These are phyloP conservation scores for Sequoiadendron giganteum DNA, from an alignment of 75 land plant genomes.

Conservation along the genomic window DNA sequence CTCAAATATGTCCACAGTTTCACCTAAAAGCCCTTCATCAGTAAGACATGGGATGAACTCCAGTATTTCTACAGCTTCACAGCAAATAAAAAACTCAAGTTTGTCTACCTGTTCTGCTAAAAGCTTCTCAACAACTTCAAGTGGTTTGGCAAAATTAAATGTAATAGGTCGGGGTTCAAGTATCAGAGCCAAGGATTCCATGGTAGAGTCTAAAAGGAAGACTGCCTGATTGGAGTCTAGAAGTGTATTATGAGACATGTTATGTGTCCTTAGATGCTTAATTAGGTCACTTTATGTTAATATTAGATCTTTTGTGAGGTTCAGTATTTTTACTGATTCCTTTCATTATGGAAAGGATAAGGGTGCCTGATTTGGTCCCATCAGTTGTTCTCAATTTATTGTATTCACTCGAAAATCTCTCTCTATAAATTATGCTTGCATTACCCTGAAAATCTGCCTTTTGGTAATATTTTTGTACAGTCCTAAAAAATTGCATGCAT, in stretches of 20 bases:
- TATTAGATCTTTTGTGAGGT: background rate
- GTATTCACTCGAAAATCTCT: background rate
- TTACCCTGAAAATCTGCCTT: background rate
- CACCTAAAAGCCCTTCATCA: background rate
- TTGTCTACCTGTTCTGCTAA: background rate
- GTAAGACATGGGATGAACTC: background rate
- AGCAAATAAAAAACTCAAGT: background rate
- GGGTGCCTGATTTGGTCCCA: background rate
- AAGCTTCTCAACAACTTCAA: background rate
- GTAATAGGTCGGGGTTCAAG: background rate
- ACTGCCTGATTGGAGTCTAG: background rate
- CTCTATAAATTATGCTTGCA: background rate
- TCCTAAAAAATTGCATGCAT: background rate
- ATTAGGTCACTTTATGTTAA: background rate
- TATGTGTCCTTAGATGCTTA: background rate
- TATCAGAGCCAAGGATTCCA: background rate
- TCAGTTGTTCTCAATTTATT: background rate
- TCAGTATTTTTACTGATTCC: background rate
- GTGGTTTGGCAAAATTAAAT: background rate
- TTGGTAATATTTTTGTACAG: background rate
- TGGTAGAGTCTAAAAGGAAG: background rate
- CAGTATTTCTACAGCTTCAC: background rate
- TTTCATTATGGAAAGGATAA: background rate
- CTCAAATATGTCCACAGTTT: constrained; percentile 1
- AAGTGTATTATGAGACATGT: background rate